Percentiles rank a stretch among this genome's conserved stretches.
Evolutionary conservation across 192 early-diverging fungal genomes (phyloP).

Genomic region (Rhizoclosmatium sp.): DNA sequence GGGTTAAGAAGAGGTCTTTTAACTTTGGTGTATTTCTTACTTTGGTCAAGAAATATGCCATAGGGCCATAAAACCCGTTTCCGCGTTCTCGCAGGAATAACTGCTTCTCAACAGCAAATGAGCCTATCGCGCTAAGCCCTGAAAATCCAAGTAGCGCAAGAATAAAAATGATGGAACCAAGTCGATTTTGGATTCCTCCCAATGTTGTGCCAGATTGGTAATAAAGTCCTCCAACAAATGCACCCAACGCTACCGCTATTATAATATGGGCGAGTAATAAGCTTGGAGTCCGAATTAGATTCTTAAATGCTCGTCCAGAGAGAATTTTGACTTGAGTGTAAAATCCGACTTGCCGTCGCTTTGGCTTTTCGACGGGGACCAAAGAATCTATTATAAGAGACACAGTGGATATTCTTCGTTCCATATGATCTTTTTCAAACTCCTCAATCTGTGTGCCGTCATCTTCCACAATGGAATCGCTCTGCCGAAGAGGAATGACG

Average conservation of each 20-base stretch:
- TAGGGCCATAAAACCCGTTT: slow-evolving; percentile 58
- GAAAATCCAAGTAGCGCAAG: slow-evolving; percentile 75
- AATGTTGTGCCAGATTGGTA: slow-evolving; percentile 63
- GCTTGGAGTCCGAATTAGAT: slow-evolving; percentile 81
- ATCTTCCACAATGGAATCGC: not conserved
- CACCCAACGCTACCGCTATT: slow-evolving; percentile 72
- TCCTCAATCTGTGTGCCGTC: slow-evolving; percentile 4
- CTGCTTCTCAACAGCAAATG: slow-evolving; percentile 57
- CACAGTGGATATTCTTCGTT: not conserved
- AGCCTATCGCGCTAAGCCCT: slow-evolving; percentile 67
- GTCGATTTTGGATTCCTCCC: slow-evolving; percentile 77
- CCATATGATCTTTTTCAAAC: slow-evolving; percentile 4
- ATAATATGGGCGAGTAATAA: slow-evolving; percentile 78
- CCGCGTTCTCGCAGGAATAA: slow-evolving; percentile 58
- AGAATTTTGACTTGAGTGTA: slow-evolving; percentile 78
- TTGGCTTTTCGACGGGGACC: slow-evolving; percentile 26
- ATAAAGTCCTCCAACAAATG: slow-evolving; percentile 74
- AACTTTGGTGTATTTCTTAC: not conserved
- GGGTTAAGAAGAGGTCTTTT: not conserved
- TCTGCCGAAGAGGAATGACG: not conserved
- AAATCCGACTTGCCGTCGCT: slow-evolving; percentile 45
- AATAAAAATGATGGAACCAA: slow-evolving; percentile 75
- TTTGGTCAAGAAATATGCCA: slow-evolving; percentile 55
- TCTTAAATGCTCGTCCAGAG: slow-evolving; percentile 78
- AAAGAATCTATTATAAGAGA: not conserved